Evolutionary conservation across 2,329 filamentous ascomycete genomes (phyloP), one percentile per base, ranked within the genome.

Genomic region (Juglanconis juglandina): DNA sequence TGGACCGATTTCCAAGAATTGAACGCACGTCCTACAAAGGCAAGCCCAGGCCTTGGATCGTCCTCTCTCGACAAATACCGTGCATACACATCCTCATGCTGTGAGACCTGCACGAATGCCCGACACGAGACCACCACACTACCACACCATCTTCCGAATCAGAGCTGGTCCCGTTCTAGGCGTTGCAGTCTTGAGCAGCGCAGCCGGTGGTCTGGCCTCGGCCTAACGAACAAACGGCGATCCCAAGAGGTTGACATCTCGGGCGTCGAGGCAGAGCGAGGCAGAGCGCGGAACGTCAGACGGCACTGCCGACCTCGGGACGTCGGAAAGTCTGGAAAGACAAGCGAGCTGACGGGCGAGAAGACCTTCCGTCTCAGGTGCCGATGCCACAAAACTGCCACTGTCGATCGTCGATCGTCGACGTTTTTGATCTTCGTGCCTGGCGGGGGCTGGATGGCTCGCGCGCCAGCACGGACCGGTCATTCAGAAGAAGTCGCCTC

Each of bases 31-130:
- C 24, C 24, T 24, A 24, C 24, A 24, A 24, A 24, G 24, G 24
- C 24, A 24, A 24, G 24, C 24, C 51, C 5, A 42, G 24, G 14
- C 39, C 47, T 24, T 24, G 24, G 59, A 24, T 30, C 49, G 24
- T 33, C 24, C 14, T 52, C 48, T 30, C 52, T 5, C 35, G 60
- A 50, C 10, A 35, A 60, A 32, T 51, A 13, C 37, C 47, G 37
- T 55, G 37, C 39, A 46, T 50, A 35, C 42, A 61, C 58, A 34
- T 32, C 17, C 3, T 13, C 39, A 52, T 46, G 55, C 55, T 44
- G 54, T 63, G 50, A 54, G 52, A 63, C 61, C 51, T 48, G 46
- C 50, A 56, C 58, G 41, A 48, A 48, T 53, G 53, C 53, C 53
- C 48, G 30, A 60, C 55, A 58, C 61, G 48, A 58, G 50, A 53